A percentile compares a stretch with the other conserved stretches of the same genome.
Evolutionary conservation across 805 yeast genomes (phyloP).

Genomic region (Saccharomycopsis fibuligera): DNA sequence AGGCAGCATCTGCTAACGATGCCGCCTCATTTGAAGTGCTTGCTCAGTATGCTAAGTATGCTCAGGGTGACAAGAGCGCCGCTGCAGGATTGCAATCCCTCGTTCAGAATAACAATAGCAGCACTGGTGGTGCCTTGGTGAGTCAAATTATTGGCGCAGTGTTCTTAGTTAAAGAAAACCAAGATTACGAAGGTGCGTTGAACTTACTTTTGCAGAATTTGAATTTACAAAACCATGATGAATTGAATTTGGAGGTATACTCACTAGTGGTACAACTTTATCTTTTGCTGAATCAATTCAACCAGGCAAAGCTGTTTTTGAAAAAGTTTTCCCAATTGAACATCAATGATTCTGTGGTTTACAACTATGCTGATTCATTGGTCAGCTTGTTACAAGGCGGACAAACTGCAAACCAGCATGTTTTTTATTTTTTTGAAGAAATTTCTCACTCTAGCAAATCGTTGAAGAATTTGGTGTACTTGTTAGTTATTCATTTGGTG

Average conservation of each 20-base stretch:
- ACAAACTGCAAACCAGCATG: conserved; percentile 34
- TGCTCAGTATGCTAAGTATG: conserved; percentile 25
- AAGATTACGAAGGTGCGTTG: conserved; percentile 22
- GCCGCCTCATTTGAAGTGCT: conserved; percentile 30
- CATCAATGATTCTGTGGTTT: conserved; percentile 64
- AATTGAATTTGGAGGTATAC: conserved; percentile 18
- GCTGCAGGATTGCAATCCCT: too few species aligned
- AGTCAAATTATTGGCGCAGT: conserved; percentile 23
- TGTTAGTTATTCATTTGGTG: conserved; percentile 72
- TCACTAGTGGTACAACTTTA: conserved; percentile 19
- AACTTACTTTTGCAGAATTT: conserved; percentile 3
- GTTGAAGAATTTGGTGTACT: conserved; percentile 49
- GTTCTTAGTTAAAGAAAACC: conserved; percentile 24
- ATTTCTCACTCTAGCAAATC: conserved; percentile 47
- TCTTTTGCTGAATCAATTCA: conserved; percentile 10
- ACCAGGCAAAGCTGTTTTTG: conserved; percentile 13
- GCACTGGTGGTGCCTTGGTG: conserved; percentile 22
- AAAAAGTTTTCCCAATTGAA: conserved; percentile 22
- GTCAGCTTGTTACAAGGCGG: conserved; percentile 38
- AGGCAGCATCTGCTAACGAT: too few species aligned
- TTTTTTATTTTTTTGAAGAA: conserved; percentile 74
- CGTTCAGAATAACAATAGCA: conserved; percentile 24
- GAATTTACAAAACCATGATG: conserved; percentile 10
- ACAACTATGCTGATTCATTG: conserved; percentile 78
- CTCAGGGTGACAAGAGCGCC: conserved; percentile 23